Evolutionary conservation across 2,329 filamentous ascomycete genomes (phyloP).

Genomic region (Leptographium procerum): DNA sequence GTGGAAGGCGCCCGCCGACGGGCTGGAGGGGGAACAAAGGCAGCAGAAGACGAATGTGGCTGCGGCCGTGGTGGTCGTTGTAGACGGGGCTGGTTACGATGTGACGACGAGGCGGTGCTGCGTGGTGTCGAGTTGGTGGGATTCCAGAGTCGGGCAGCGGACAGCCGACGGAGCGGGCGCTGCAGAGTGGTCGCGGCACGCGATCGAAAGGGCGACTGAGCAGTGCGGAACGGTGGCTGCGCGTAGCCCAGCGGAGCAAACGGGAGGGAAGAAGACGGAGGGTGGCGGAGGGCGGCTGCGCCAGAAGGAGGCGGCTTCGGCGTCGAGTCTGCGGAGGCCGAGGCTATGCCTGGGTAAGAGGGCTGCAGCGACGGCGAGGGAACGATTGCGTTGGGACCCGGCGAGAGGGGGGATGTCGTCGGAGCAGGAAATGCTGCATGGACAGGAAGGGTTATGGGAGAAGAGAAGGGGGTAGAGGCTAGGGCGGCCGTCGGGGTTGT

Average conservation of each 20-base stretch:
- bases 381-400: slow-evolving; percentile 9
- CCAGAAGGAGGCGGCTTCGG: background rate
- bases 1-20: slow-evolving; percentile 39
- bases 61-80: background rate
- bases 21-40: slow-evolving; percentile 3
- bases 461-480: background rate
- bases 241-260: slow-evolving; percentile 14
- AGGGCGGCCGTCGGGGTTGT: slow-evolving; percentile 7
- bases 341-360: slow-evolving; percentile 17
- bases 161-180: slow-evolving; percentile 24
- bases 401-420: background rate
- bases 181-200: slow-evolving; percentile 21
- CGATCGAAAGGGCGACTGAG: slow-evolving; percentile 33
- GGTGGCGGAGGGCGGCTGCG: background rate
- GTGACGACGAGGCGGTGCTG: slow-evolving; percentile 17
- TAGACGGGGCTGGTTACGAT: background rate
- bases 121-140: slow-evolving; percentile 48
- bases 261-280: background rate
- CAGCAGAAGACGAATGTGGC: slow-evolving; percentile 2
- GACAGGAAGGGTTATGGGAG: background rate
- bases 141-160: slow-evolving; percentile 46
- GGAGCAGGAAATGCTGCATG: background rate
- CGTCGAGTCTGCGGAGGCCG: background rate
- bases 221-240: slow-evolving; percentile 1
- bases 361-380: slow-evolving; percentile 22